Evolutionary conservation across 108 stramenopile species (phyloP).

Genomic region (Nitzschia sp.): DNA sequence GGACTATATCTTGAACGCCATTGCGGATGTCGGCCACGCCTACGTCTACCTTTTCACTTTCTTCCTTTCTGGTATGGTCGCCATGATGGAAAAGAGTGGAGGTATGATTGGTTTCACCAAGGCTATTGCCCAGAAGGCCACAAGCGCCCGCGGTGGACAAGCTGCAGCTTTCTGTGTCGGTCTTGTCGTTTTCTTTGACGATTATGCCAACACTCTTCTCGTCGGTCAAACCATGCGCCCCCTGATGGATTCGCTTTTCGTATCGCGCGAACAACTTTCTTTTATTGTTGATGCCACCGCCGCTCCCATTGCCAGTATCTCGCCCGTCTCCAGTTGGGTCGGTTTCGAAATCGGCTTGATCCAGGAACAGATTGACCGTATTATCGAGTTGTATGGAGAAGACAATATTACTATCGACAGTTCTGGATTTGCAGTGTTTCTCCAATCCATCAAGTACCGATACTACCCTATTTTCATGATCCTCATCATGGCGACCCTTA

Average conservation of each 20-base stretch:
- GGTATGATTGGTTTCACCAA: slow-evolving; percentile 61
- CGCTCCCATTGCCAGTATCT: slow-evolving; percentile 68
- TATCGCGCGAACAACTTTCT: slow-evolving; percentile 68
- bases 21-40: slow-evolving; percentile 38
- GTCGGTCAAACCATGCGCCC: slow-evolving; percentile 69
- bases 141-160: slow-evolving; percentile 16
- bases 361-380: slow-evolving; percentile 56
- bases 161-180: slow-evolving; percentile 40
- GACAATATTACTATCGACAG: slow-evolving; percentile 26
- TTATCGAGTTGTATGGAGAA: slow-evolving; percentile 22
- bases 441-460: slow-evolving; percentile 47
- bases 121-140: slow-evolving; percentile 33
- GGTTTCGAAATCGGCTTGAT: slow-evolving; percentile 73
- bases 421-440: slow-evolving; percentile 59
- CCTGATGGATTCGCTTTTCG: slow-evolving; percentile 45
- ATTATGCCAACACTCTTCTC: slow-evolving; percentile 69
- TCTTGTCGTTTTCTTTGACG: slow-evolving; percentile 66
- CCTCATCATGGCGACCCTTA: slow-evolving; percentile 19
- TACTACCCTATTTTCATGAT: slow-evolving; percentile 37
- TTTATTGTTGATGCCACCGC: slow-evolving; percentile 76
- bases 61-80: slow-evolving; percentile 34
- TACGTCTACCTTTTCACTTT: slow-evolving; percentile 45
- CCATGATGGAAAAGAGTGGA: slow-evolving; percentile 54
- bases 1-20: slow-evolving; percentile 50
- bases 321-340: slow-evolving; percentile 73